These are phyloP conservation scores for Colletotrichum liaoningense DNA, from an alignment of 2,329 filamentous ascomycete species.

Conservation along the genomic window DNA sequence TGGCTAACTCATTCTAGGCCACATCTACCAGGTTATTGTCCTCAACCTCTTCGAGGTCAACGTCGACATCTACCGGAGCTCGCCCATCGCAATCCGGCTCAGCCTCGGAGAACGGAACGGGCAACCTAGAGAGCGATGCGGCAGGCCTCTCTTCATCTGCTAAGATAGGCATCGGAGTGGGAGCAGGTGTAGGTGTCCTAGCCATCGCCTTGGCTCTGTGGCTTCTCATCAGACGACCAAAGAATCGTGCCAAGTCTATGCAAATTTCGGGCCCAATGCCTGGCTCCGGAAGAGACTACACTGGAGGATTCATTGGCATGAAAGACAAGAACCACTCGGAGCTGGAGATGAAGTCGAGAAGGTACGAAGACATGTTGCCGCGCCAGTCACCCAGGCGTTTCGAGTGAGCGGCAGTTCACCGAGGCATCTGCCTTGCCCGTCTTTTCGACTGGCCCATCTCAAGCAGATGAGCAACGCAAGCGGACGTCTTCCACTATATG, in stretches of 20 bases:
- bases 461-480: not conserved
- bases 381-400: slow-evolving; percentile 60
- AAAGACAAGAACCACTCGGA: slow-evolving; percentile 50
- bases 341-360: slow-evolving; percentile 62
- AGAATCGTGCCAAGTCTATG: slow-evolving; percentile 44
- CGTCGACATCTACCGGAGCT: slow-evolving; percentile 28
- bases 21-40: slow-evolving; percentile 24
- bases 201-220: slow-evolving; percentile 52
- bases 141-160: slow-evolving; percentile 54
- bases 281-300: slow-evolving; percentile 52
- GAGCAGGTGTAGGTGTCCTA: slow-evolving; percentile 54
- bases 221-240: slow-evolving; percentile 50
- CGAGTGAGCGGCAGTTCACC: slow-evolving; percentile 39
- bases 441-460: not conserved
- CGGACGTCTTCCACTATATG: not conserved
- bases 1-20: not conserved
- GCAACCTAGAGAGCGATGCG: slow-evolving; percentile 12
- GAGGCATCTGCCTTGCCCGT: not conserved
- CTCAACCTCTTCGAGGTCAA: slow-evolving; percentile 22
- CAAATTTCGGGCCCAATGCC: slow-evolving; percentile 65
- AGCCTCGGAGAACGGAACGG: slow-evolving; percentile 1
- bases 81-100: slow-evolving; percentile 15
- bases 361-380: slow-evolving; percentile 70
- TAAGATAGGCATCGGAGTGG: slow-evolving; percentile 62
- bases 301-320: slow-evolving; percentile 23